Percentiles rank a stretch among this genome's conserved stretches.
These are phyloP conservation scores for Naganishia cerealis DNA, from an alignment of 1,284 basidiomycete genomes.

Conservation along the genomic window DNA sequence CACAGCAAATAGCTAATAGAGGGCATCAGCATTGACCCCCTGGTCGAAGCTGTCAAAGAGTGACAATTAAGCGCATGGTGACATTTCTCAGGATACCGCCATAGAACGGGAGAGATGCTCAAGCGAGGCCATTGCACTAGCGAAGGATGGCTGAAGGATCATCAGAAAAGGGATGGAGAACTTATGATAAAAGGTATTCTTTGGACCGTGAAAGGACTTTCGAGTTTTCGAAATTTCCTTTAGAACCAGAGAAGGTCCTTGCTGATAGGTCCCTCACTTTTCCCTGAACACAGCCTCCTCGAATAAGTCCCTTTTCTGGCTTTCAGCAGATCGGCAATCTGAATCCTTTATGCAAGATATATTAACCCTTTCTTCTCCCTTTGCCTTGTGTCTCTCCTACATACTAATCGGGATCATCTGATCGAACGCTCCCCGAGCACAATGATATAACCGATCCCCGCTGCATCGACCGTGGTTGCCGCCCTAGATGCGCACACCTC, in stretches of 20 bases:
- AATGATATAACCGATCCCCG: neutral
- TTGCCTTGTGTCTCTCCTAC: neutral
- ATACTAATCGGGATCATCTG: neutral
- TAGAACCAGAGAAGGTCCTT: neutral
- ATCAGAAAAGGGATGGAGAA: neutral
- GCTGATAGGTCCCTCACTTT: neutral
- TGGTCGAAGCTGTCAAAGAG: too few relatives aligned
- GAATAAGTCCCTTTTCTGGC: neutral
- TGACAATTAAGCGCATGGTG: neutral
- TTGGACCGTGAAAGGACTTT: neutral
- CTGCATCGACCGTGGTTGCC: neutral
- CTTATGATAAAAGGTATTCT: neutral
- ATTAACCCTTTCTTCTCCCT: neutral
- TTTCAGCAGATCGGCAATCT: neutral
- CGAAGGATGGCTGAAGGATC: neutral
- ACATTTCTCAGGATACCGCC: neutral
- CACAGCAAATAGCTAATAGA: too few relatives aligned
- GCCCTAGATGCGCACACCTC: too few relatives aligned
- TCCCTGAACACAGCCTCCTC: too few relatives aligned
- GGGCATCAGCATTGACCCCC: too few relatives aligned
- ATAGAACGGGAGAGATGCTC: neutral
- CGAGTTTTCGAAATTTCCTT: neutral
- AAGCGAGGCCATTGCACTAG: neutral
- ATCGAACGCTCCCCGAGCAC: neutral
- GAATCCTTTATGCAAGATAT: neutral